Evolutionary conservation across 305 asterid genomes (phyloP), one percentile per base, ranked within the genome.

Genomic region (Fraxinus paxiana): DNA sequence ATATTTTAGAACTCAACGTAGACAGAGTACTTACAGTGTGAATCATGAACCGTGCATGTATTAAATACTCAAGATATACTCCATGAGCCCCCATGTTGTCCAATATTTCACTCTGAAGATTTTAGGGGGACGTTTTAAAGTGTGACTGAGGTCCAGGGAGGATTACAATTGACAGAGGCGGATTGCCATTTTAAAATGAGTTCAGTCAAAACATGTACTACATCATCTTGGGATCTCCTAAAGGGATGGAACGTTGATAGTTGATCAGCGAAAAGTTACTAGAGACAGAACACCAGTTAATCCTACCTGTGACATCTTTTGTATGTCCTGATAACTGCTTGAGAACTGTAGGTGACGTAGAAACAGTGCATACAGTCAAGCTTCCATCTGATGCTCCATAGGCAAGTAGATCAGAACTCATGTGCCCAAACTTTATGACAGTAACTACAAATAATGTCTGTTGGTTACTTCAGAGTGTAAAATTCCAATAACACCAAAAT

Each of bases 381-480:
- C 95, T 96, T 84, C 98, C 99, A 89, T 94, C 97, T 0, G 99
- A 84, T 82, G 99, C 96, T 86, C 99, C 99, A 87, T 94, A 94
- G 82, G 97, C 99, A 86, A 96, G 98, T 75, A 96, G 87, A 86
- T 94, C 96, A 33, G 98, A 96, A 89, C 99, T 96, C 95, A 79
- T 90, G 87, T 96, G 91, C 84, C 99, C 98, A 87, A 96, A 92
- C 87, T 96, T 94, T 85, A 96, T 89, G 80, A 94, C 94, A 77
- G 95, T 94, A 85, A 96, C 99, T 94, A 84, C 75, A 83, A 80
- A 87, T 84, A 61, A 71, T 22, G 18, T 77, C 20, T 61, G 26
- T 82, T 26, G 82, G 77, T 41, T 81, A 83, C 79, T 56, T 26
- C 79, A 82, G 82, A 37, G 38, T 12, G 79, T 77, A 82, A 37